Percentiles rank a stretch among this genome's conserved stretches.
These are phyloP conservation scores for Scheffersomyces spartinae DNA, from an alignment of 805 yeast species.

Conservation along the genomic window DNA sequence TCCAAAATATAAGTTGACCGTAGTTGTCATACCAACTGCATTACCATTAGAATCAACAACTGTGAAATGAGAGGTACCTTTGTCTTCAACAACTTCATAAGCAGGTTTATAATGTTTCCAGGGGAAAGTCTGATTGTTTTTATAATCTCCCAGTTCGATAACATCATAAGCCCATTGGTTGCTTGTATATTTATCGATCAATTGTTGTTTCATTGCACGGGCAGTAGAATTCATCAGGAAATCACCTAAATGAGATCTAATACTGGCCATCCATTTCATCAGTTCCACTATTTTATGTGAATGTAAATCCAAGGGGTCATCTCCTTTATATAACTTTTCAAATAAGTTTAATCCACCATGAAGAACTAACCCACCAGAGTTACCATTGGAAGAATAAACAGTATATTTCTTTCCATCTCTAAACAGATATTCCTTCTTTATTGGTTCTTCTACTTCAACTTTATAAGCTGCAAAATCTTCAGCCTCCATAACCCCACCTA, in stretches of 20 bases:
- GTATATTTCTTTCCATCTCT: constrained; percentile 24
- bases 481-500: constrained; percentile 57
- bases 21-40: constrained; percentile 82
- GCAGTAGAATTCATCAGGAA: constrained; percentile 12
- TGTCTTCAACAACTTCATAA: constrained; percentile 66
- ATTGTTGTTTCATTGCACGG: constrained; percentile 14
- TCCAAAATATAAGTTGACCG: constrained; percentile 78
- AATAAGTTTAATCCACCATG: constrained; percentile 60
- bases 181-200: constrained; percentile 33
- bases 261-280: constrained; percentile 91
- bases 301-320: constrained; percentile 18
- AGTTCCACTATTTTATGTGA: constrained; percentile 68
- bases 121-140: constrained; percentile 37
- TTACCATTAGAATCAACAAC: constrained; percentile 63
- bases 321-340: constrained; percentile 15
- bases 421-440: constrained; percentile 29
- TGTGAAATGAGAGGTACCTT: constrained; percentile 85
- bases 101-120: constrained; percentile 75
- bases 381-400: constrained; percentile 47
- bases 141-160: constrained; percentile 38
- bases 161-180: constrained; percentile 49
- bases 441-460: constrained; percentile 35
- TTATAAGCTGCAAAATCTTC: constrained; percentile 60
- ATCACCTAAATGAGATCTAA: constrained; percentile 80
- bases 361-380: constrained; percentile 77